phyloP scores from a whole-genome alignment of 2,329 filamentous ascomycete species.

The Hysterium pulicare region DNA sequence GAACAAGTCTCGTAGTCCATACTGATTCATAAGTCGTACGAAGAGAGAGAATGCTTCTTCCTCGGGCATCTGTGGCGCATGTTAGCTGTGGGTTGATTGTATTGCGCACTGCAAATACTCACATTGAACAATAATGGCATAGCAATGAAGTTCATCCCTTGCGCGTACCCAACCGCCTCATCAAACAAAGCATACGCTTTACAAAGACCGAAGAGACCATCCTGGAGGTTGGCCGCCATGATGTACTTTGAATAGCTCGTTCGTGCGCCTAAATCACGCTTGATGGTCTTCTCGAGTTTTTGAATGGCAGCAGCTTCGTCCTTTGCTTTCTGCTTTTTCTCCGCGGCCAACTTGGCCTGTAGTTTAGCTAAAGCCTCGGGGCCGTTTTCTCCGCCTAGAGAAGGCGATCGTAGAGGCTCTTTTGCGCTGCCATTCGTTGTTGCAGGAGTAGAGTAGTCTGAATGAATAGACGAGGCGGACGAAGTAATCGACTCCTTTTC shows the following conservation, averaged over 20 bases:
- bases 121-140: slow-evolving; percentile 96
- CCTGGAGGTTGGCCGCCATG: slow-evolving; percentile 84
- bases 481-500: slow-evolving; percentile 69
- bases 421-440: slow-evolving; percentile 48
- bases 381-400: slow-evolving; percentile 54
- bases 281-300: slow-evolving; percentile 89
- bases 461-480: slow-evolving; percentile 81
- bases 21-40: slow-evolving; percentile 94
- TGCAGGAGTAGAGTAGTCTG: slow-evolving; percentile 65
- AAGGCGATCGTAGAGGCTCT: slow-evolving; percentile 45
- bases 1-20: slow-evolving; percentile 87
- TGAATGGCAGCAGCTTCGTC: slow-evolving; percentile 70
- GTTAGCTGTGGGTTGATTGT: slow-evolving; percentile 20
- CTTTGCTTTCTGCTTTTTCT: slow-evolving; percentile 74
- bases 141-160: slow-evolving; percentile 97
- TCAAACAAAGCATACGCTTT: slow-evolving; percentile 97
- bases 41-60: slow-evolving; percentile 94
- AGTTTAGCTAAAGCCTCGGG: slow-evolving; percentile 63
- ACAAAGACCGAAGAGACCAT: slow-evolving; percentile 90
- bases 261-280: slow-evolving; percentile 82
- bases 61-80: slow-evolving; percentile 75
- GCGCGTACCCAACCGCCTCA: slow-evolving; percentile 90
- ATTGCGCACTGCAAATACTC: slow-evolving; percentile 32
- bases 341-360: slow-evolving; percentile 61
- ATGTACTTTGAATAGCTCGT: slow-evolving; percentile 98